Base-by-base conservation (phyloP, 1,284 basidiomycete genomes). In the Golubevia pallescens region DNA sequence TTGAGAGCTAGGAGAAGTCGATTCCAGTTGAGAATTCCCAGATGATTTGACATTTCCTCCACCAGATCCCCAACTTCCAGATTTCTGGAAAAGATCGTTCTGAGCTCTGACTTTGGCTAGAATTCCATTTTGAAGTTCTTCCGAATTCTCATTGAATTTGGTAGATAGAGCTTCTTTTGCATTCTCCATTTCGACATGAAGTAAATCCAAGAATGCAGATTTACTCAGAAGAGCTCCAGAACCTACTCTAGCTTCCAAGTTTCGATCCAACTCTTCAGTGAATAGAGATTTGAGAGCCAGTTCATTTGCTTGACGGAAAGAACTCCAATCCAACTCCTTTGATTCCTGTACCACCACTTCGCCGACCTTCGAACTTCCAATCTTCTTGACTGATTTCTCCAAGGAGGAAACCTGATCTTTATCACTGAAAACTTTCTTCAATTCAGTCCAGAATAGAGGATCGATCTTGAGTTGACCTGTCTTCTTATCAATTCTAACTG, bases 361-460 rank as follows among this genome's bases (percentile, higher is more conserved):
- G 8, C 58, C 32, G 10, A 42, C 38, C 6, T 63, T 60, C 3
- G 34, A 38, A 38, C 34, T 10, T 38, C 5, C 34, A 38, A 38
- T 38, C 10, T 56, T 56, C 20, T 56, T 28, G 7, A 21, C 10
- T 10, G 54, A 56, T 56, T 28, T 21, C 20, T 28, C 34, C 34
- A 24, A 1, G 42, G 21, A 20, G 21, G 57, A 10, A 13, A 86
- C 70, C 14, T 86, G 78, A 34, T 68, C 67, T 53, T 76, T 72
- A 21, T 80, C 81, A 19, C 85, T 81, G 66, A 88, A 85, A 13
- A 88, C 86, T 61, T 85, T 85, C 66, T 86, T 85, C 66, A 89
- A 82, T 61, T 87, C 86, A 6, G 75, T 80, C 86, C 87, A 88
- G 77, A 88, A 88, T 16, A 73, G 69, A 2, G 87, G 87, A 60